Conservation (phyloP, 2,329 filamentous ascomycete genomes). For the Salinomyces thailandicus region DNA sequence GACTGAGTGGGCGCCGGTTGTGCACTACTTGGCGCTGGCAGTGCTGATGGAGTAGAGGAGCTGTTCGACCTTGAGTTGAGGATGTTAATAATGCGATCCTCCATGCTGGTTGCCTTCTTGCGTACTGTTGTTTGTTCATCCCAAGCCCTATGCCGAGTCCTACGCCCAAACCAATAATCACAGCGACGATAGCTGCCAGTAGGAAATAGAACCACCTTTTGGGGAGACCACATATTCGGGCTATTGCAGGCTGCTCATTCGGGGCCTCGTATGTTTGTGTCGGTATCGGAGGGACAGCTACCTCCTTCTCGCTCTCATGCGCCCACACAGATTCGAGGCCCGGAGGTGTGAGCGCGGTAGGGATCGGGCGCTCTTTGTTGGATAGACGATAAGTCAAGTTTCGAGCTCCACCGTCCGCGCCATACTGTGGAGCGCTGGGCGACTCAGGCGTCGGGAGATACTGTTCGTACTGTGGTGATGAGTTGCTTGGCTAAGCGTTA, state of each 20-base stretch:
- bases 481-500: slow-evolving; percentile 6
- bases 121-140: slow-evolving; percentile 18
- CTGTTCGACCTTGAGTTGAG: background rate
- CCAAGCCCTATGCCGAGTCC: slow-evolving; percentile 30
- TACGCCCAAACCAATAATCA: slow-evolving; percentile 26
- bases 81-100: too few relatives aligned
- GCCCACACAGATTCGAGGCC: slow-evolving; percentile 19
- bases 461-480: slow-evolving; percentile 13
- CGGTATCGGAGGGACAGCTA: slow-evolving; percentile 11
- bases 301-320: slow-evolving; percentile 23
- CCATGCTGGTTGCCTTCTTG: slow-evolving; percentile 2
- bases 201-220: slow-evolving; percentile 13
- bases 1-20: slow-evolving; percentile 2
- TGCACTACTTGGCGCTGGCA: slow-evolving; percentile 1
- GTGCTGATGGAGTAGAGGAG: background rate
- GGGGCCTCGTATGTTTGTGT: slow-evolving; percentile 8
- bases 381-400: slow-evolving; percentile 11
- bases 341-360: slow-evolving; percentile 18
- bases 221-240: slow-evolving; percentile 15
- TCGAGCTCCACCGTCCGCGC: slow-evolving; percentile 5
- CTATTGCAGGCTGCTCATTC: slow-evolving; percentile 3
- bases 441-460: slow-evolving; percentile 5
- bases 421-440: slow-evolving; percentile 12
- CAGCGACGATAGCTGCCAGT: slow-evolving; percentile 17
- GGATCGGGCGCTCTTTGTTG: slow-evolving; percentile 15